A percentile compares a stretch with the other conserved stretches of the same genome.
These are phyloP conservation scores for Pseudocercospora crystallina DNA, from an alignment of 2,329 filamentous ascomycete genomes.

Conservation along the genomic window DNA sequence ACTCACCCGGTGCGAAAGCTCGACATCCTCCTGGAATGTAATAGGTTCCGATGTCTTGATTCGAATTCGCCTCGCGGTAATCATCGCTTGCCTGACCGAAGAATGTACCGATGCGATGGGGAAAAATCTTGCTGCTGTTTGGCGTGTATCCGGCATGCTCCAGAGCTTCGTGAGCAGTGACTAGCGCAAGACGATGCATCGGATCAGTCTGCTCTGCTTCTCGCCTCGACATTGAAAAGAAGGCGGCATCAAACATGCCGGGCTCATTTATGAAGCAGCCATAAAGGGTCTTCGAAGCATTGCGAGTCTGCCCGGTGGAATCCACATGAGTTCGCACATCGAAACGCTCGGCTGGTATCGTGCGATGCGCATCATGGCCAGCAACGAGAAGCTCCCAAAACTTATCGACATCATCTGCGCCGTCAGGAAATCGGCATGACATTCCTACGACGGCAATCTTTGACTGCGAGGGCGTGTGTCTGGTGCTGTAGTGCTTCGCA, in stretches of 20 bases:
- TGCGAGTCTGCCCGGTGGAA: conserved; percentile 13
- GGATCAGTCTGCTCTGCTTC: conserved; percentile 23
- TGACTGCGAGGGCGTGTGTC: too few relatives aligned
- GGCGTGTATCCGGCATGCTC: conserved; percentile 26
- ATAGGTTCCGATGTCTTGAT: conserved; percentile 30
- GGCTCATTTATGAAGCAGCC: conserved; percentile 42
- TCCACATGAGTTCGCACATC: conserved; percentile 19
- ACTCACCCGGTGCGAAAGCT: conserved; percentile 32
- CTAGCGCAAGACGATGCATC: conserved; percentile 11
- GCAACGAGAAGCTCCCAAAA: conserved; percentile 20
- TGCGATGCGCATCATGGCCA: conserved; percentile 11
- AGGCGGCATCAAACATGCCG: conserved; percentile 40
- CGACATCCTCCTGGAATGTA: conserved; percentile 26
- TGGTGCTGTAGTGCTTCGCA: too few relatives aligned
- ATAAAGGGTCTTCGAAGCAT: conserved; percentile 31
- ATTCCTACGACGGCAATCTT: conserved; percentile 13
- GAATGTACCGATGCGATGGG: conserved; percentile 37
- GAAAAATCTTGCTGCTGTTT: conserved; percentile 27
- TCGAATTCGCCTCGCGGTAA: conserved; percentile 30
- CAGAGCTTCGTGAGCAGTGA: conserved; percentile 22
- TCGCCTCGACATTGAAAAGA: conserved; percentile 42
- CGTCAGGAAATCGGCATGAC: conserved; percentile 8
- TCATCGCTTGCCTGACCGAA: conserved; percentile 39
- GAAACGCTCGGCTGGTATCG: conserved; percentile 17
- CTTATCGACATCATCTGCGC: conserved; percentile 9